phyloP scores from a whole-genome alignment of 2,329 filamentous ascomycete genomes.

The Pyricularia grisea region DNA sequence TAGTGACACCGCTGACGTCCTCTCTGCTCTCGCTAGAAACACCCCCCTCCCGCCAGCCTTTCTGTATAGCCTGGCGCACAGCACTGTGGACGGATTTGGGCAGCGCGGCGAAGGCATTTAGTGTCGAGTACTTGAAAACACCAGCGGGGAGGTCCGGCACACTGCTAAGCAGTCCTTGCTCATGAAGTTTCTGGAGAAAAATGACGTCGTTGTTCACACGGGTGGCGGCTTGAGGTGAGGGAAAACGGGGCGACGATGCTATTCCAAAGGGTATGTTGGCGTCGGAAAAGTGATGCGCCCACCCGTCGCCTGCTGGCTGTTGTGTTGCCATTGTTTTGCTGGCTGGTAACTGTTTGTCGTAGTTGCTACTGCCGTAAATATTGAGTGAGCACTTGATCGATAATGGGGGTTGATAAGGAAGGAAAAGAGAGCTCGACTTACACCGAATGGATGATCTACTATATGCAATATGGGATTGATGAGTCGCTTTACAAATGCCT shows the following conservation, averaged over 20 bases:
- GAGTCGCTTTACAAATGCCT: not conserved
- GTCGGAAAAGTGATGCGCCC: conserved; percentile 29
- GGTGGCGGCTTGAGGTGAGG: conserved; percentile 23
- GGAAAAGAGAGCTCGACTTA: not conserved
- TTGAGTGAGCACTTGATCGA: not conserved
- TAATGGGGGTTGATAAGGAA: not conserved
- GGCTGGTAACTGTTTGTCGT: not conserved
- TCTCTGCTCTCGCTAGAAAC: not conserved
- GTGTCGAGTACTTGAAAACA: not conserved
- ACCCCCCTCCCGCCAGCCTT: not conserved
- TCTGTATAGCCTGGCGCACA: not conserved
- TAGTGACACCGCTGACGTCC: not conserved
- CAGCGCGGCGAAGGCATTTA: not conserved
- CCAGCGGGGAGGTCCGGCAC: not conserved
- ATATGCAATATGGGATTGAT: not conserved
- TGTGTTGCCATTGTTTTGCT: not conserved
- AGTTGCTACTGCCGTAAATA: not conserved
- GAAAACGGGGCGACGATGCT: conserved; percentile 28
- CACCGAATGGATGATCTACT: not conserved
- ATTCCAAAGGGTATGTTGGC: conserved; percentile 45
- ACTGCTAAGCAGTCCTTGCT: not conserved
- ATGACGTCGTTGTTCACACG: not conserved
- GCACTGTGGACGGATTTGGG: not conserved
- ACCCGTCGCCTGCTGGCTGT: not conserved
- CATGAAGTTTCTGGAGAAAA: not conserved